These are phyloP conservation scores for Kalmusia sp. DNA, from an alignment of 2,329 filamentous ascomycete genomes.

Conservation along the genomic window DNA sequence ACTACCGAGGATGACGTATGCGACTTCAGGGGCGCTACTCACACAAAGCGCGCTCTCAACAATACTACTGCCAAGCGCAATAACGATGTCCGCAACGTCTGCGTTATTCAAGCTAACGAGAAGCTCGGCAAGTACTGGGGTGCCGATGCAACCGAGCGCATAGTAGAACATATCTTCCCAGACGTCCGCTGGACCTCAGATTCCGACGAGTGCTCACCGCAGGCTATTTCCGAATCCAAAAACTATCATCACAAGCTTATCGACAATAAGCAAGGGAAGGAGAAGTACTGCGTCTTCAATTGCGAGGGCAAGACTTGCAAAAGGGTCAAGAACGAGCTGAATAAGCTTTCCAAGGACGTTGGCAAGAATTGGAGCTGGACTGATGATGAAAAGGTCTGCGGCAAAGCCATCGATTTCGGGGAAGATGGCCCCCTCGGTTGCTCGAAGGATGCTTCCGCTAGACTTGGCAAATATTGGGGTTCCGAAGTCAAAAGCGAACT, in stretches of 20 bases:
- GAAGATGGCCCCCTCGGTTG: neutral
- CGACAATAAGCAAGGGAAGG: neutral
- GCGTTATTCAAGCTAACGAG: conserved; percentile 1
- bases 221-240: neutral
- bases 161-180: neutral
- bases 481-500: neutral
- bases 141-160: neutral
- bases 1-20: neutral
- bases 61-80: neutral
- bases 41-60: neutral
- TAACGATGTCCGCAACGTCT: conserved; percentile 8
- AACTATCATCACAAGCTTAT: conserved; percentile 1
- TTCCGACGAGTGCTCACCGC: neutral
- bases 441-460: neutral
- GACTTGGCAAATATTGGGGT: neutral
- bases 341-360: conserved; percentile 3
- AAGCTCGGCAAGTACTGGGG: conserved; percentile 8
- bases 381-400: conserved; percentile 1
- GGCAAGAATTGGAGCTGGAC: conserved; percentile 4
- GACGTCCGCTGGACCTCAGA: neutral
- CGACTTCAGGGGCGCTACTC: too few relatives aligned
- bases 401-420: neutral
- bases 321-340: conserved; percentile 2
- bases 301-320: conserved; percentile 4
- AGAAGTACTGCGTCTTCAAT: neutral